Evolutionary conservation across 306 rosid genomes (phyloP), one percentile per base, ranked within the genome.

Genomic region (Benincasa hispida): DNA sequence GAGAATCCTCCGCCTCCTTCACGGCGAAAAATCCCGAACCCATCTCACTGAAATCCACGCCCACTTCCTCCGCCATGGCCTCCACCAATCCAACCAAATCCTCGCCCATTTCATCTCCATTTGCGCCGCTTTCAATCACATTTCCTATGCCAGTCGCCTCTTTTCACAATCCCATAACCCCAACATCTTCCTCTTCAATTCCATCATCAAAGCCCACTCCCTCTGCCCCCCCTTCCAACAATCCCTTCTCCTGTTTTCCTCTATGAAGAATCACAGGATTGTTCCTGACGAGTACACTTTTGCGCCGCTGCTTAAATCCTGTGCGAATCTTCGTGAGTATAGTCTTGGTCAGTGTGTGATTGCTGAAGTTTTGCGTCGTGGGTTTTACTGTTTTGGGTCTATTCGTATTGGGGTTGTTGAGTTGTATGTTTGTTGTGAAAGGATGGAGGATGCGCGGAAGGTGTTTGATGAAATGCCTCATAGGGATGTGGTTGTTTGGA

Each of bases 191-290:
- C 88, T 91, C 79, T 91, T 90, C 88, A 93, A 93, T 57, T 84
- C 97, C 80, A 81, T 91, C 61, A 88, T 93, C 84, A 93, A 93
- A 73, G 96, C 86, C 59, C 86, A 83, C 67, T 91, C 98, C 0
- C 57, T 87, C 5, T 74, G 59, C 65, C 65, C 85, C n/a, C 98
- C 97, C 58, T 88, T 72, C 62, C 78, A 85, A 10, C 78, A 62
- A 24, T 77, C 92, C 39, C 79, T 91, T 72, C 75, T 56, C 66
- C 32, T 90, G 28, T 88, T 90, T 83, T 76, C 83, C 67, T 28
- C 66, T 21, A 84, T 91, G 97, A 87, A 77, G 54, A 10, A 21
- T 58, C 88, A 70, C 5, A 28, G 75, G 48, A 77, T 91, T 68
- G 50, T 57, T 63, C 92, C 92, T 1, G 96, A 91, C 13, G 69